phyloP scores from a whole-genome alignment of 225 moss, liverwort and hornwort genomes.

The Sphagnum tenellum region DNA sequence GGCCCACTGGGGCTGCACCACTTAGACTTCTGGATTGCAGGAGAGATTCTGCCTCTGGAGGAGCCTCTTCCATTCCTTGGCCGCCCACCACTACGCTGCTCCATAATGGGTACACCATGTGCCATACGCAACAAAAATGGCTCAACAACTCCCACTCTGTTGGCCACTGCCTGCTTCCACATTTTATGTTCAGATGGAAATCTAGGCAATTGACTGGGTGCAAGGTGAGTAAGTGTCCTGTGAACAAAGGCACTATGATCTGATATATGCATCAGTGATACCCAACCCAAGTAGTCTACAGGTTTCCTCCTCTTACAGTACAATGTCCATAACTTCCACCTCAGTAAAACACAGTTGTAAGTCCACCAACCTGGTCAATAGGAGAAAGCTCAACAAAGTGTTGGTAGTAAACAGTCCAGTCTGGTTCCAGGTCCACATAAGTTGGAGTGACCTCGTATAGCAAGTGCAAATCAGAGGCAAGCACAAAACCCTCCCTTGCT shows the following conservation, averaged over 20 bases:
- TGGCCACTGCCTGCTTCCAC: constrained; percentile 67
- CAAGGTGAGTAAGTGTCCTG: too few relatives aligned
- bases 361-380: constrained; percentile 70
- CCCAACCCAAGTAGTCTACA: background rate
- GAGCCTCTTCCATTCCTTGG: constrained; percentile 48
- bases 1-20: constrained; percentile 30
- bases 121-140: constrained; percentile 96
- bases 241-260: too few relatives aligned
- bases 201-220: too few relatives aligned
- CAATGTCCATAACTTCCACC: too few relatives aligned
- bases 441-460: constrained; percentile 95
- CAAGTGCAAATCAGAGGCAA: constrained; percentile 94
- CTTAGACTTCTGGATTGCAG: constrained; percentile 33
- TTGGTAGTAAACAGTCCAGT: constrained; percentile 83
- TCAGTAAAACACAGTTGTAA: background rate
- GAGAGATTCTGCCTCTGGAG: constrained; percentile 31
- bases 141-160: constrained; percentile 81
- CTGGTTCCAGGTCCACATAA: constrained; percentile 88
- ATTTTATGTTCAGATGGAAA: background rate
- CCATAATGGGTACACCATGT: constrained; percentile 69
- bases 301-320: too few relatives aligned
- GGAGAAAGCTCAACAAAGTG: constrained; percentile 86
- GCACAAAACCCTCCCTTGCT: constrained; percentile 88
- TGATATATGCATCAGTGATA: background rate
- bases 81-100: constrained; percentile 48